These are phyloP conservation scores for Boechera divaricarpa DNA, from an alignment of 345 rosid genomes.

Conservation along the genomic window DNA sequence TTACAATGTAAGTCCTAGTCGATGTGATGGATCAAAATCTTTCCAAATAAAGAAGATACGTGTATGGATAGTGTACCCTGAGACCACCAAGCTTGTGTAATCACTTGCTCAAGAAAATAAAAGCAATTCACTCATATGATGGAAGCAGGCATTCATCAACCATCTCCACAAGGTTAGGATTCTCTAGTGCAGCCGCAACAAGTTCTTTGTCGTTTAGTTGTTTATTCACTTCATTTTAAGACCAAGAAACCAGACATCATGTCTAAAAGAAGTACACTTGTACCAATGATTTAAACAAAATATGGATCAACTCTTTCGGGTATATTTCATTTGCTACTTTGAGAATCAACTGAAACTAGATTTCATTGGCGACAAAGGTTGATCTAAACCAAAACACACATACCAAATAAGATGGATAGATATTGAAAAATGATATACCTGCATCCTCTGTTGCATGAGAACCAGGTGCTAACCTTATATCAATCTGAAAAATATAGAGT, in stretches of 20 bases:
- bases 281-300: neutral
- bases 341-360: constrained; percentile 18
- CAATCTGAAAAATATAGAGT: constrained; percentile 59
- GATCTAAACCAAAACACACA: constrained; percentile 7
- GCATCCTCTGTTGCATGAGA: constrained; percentile 95
- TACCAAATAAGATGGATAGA: neutral
- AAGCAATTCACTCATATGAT: constrained; percentile 50
- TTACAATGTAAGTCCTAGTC: constrained; percentile 13
- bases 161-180: constrained; percentile 87
- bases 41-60: constrained; percentile 7
- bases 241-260: neutral
- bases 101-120: neutral
- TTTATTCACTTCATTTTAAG: constrained; percentile 72
- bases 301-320: neutral
- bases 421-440: constrained; percentile 48
- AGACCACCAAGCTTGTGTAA: constrained; percentile 2
- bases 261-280: neutral
- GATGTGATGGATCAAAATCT: constrained; percentile 18
- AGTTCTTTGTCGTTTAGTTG: constrained; percentile 94
- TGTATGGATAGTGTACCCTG: constrained; percentile 1
- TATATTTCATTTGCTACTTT: neutral
- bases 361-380: neutral
- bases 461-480: constrained; percentile 93
- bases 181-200: constrained; percentile 93
- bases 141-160: constrained; percentile 87